Base-by-base conservation (phyloP, 306 rosid species). In the Acacia melanoxylon region DNA sequence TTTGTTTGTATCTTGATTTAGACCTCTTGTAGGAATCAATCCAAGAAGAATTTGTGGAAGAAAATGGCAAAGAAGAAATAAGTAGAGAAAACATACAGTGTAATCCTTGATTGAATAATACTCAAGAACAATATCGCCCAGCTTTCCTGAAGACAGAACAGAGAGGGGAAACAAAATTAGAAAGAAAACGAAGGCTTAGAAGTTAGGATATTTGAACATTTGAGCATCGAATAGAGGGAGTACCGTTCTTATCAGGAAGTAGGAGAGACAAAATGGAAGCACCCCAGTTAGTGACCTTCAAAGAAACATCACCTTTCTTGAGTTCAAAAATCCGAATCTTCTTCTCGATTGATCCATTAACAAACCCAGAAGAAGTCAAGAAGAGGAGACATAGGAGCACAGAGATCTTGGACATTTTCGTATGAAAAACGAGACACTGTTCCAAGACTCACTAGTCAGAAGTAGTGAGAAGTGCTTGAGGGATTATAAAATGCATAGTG, bases 231-330 rank as follows among this genome's bases (percentile, higher is more conserved):
- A 67, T 65, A 62, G 73, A 72, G 70, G 46, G 75, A 86, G 33
- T 5, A 17, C 94, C 94, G 58, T 89, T 24, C 75, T 67, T 84
- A 78, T 91, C 92, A 15, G 94, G 94, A 16, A 89, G 72, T 27
- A 75, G 8, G 6, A 89, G 77, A 16, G 92, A 89, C 46, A 86
- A 67, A 54, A 89, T 82, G 35, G 91, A 25, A 24, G 94, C 94
- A 40, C 94, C 94, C 92, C 89, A 89, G 80, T 91, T 91, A 72
- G 92, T 83, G 62, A 91, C 75, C 49, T 89, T 91, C 63, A 87
- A 59, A 1, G 88, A 84, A 27, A 87, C 14, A 35, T 83, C 76
- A n/a, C 88, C 90, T 80, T 69, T 87, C 46, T 74, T 89, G 46
- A 89, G 89, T 68, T 84, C 89, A 77, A 61, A 91, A 4, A 83